phyloP scores from a whole-genome alignment of 108 stramenopile species.

The Nitzschia sp. region DNA sequence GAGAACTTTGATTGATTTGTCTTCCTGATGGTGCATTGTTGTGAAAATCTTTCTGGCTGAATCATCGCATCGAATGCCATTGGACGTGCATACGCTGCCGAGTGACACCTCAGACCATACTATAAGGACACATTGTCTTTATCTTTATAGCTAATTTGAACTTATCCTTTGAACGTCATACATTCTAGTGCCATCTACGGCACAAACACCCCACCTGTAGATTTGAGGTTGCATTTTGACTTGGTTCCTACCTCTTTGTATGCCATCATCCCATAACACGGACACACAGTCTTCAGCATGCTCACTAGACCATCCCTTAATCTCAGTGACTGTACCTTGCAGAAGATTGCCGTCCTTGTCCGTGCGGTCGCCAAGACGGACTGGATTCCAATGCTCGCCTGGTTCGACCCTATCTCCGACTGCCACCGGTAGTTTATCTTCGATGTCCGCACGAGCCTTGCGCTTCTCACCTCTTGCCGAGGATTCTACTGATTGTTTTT shows the following conservation, averaged over 20 bases:
- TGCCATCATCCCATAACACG: conserved; percentile 42
- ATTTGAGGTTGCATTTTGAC: conserved; percentile 28
- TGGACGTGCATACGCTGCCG: not conserved
- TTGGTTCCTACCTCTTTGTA: conserved; percentile 12
- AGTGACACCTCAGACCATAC: not conserved
- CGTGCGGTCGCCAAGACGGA: conserved; percentile 38
- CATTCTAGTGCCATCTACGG: conserved; percentile 38
- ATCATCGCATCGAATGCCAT: too few relatives aligned
- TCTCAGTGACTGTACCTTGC: conserved; percentile 47
- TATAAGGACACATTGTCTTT: conserved; percentile 3
- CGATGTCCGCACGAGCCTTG: not conserved
- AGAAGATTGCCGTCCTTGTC: conserved; percentile 15
- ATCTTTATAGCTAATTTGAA: conserved; percentile 6
- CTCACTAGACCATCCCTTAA: conserved; percentile 57
- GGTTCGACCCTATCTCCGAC: conserved; percentile 49
- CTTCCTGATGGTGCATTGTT: too few relatives aligned
- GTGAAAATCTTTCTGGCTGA: too few relatives aligned
- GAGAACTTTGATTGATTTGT: too few relatives aligned
- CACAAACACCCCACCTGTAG: conserved; percentile 61
- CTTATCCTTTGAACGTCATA: conserved; percentile 16
- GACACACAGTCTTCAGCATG: conserved; percentile 57
- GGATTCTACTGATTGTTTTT: conserved; percentile 18
- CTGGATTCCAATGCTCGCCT: conserved; percentile 54
- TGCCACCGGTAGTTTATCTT: conserved; percentile 25
- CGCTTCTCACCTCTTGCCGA: not conserved